Evolutionary conservation across 1,284 basidiomycete genomes (phyloP).

Genomic region (Neolentinus lepideus): DNA sequence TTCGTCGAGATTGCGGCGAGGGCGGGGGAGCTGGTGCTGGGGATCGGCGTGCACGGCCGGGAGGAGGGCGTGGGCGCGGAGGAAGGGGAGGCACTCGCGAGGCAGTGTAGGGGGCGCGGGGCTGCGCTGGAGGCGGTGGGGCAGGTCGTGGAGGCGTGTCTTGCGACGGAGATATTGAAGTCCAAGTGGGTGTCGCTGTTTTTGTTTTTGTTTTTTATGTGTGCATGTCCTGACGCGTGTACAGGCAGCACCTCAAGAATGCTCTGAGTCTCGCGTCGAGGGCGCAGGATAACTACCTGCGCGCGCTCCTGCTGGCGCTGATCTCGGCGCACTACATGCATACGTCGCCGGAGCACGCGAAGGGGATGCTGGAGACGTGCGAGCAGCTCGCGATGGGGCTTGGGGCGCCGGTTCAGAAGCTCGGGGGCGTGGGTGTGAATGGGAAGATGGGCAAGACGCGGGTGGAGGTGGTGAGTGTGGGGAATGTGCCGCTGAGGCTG

Average conservation of each 20-base stretch:
- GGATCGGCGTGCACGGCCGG: constrained; percentile 35
- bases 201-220: not conserved
- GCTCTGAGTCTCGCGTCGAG: constrained; percentile 49
- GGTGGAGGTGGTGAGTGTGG: constrained; percentile 20
- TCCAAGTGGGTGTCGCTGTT: constrained; percentile 42
- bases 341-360: constrained; percentile 60
- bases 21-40: constrained; percentile 51
- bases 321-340: constrained; percentile 63
- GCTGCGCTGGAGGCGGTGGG: constrained; percentile 50
- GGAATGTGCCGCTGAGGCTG: constrained; percentile 56
- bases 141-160: constrained; percentile 44
- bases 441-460: constrained; percentile 11
- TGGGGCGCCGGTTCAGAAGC: constrained; percentile 33
- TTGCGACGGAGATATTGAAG: constrained; percentile 46
- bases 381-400: constrained; percentile 65
- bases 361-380: constrained; percentile 53
- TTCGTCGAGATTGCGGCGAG: constrained; percentile 52
- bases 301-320: constrained; percentile 59
- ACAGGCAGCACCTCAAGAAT: constrained; percentile 52
- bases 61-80: constrained; percentile 24
- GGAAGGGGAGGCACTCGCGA: constrained; percentile 8
- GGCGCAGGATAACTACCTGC: constrained; percentile 63
- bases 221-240: not conserved
- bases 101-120: constrained; percentile 41
- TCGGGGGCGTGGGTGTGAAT: not conserved